Evolutionary conservation across 352 stramenopile genomes (phyloP).

Genomic region (Phytophthora brassicae): DNA sequence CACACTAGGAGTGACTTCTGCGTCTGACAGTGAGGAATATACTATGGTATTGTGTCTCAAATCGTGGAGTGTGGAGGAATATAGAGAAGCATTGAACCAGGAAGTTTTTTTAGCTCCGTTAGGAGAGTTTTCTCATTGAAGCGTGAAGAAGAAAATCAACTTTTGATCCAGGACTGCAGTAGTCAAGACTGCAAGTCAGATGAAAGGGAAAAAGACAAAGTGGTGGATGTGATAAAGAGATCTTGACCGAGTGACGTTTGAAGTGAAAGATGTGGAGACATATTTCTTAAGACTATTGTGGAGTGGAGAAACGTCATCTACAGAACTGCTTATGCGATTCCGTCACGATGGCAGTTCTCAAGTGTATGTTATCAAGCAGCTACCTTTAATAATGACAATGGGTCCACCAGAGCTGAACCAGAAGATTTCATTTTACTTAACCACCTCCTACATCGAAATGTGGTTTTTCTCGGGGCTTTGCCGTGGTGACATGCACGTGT

Average conservation of each 20-base stretch:
- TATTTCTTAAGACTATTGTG: too few relatives aligned
- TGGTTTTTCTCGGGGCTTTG: neutral
- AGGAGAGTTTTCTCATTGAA: neutral
- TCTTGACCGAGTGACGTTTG: too few relatives aligned
- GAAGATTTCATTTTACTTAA: too few relatives aligned
- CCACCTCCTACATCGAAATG: too few relatives aligned
- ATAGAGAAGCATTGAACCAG: neutral
- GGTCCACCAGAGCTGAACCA: too few relatives aligned
- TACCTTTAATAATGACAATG: too few relatives aligned
- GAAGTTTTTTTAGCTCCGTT: neutral
- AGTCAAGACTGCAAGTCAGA: neutral
- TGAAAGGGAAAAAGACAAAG: neutral
- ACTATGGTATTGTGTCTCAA: slow-evolving; percentile 1
- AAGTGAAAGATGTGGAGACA: too few relatives aligned
- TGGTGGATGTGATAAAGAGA: neutral
- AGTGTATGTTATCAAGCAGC: too few relatives aligned
- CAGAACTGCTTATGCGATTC: too few relatives aligned
- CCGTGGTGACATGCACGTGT: neutral
- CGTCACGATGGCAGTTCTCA: too few relatives aligned
- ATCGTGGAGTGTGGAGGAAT: slow-evolving; percentile 6
- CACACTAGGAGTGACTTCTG: neutral
- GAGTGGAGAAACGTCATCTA: too few relatives aligned
- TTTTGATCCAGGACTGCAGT: neutral
- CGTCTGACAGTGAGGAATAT: neutral
- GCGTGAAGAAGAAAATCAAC: neutral